A percentile compares a stretch with the other conserved stretches of the same genome.
Evolutionary conservation across 2,329 filamentous ascomycete genomes (phyloP).

Genomic region (Fusarium concolor): DNA sequence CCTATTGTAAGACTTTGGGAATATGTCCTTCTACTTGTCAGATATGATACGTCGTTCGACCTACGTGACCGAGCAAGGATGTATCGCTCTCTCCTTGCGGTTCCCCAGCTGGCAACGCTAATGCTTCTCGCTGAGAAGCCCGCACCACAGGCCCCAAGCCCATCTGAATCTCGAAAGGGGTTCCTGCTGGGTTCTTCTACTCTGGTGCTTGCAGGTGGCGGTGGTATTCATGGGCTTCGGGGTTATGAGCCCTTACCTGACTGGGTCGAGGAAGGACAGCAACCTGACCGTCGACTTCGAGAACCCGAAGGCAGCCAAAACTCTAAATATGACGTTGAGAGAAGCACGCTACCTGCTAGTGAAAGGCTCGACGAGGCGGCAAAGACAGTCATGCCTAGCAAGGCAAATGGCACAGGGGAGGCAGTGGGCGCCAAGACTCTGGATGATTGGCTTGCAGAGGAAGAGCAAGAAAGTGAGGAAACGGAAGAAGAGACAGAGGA

Average conservation of each 20-base stretch:
- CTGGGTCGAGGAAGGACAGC: conserved; percentile 84
- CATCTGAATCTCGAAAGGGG: conserved; percentile 83
- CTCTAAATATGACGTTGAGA: conserved; percentile 50
- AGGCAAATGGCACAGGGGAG: conserved; percentile 65
- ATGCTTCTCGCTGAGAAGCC: conserved; percentile 95
- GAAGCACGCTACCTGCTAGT: conserved; percentile 65
- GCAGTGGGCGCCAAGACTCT: conserved; percentile 77
- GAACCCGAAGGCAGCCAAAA: conserved; percentile 62
- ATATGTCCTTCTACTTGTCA: conserved; percentile 84
- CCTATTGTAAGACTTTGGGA: conserved; percentile 83
- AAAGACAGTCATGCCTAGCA: conserved; percentile 53
- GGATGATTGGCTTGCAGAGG: conserved; percentile 91
- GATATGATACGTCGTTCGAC: conserved; percentile 96
- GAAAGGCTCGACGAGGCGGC: conserved; percentile 72
- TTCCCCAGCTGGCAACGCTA: conserved; percentile 88
- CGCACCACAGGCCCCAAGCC: conserved; percentile 88
- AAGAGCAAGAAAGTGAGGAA: conserved; percentile 68
- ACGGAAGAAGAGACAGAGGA: conserved; percentile 65
- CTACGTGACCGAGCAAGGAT: conserved; percentile 90
- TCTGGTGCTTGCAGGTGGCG: conserved; percentile 82
- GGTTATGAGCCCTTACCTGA: conserved; percentile 85
- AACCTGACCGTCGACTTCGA: conserved; percentile 81
- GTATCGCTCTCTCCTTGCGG: conserved; percentile 84
- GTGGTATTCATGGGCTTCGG: conserved; percentile 76
- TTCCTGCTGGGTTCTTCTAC: conserved; percentile 87